Conservation (phyloP, 2,329 filamentous ascomycete genomes). For the Plenodomus tracheiphilus region DNA sequence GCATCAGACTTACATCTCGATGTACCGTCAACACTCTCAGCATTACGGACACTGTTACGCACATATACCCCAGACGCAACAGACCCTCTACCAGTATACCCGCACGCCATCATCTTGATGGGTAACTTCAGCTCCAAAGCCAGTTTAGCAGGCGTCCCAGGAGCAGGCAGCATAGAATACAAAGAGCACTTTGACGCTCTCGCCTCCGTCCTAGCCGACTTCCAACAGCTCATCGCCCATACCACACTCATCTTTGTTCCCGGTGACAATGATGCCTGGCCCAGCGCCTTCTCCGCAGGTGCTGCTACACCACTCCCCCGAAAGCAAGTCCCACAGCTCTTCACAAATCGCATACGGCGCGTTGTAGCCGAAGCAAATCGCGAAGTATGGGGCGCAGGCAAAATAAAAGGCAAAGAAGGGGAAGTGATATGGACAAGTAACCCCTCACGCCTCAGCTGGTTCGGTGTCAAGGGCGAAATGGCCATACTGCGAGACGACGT, state of each 20-base stretch:
- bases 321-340: constrained; percentile 78
- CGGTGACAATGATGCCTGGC: constrained; percentile 97
- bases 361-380: constrained; percentile 78
- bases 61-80: constrained; percentile 63
- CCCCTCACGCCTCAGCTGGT: constrained; percentile 78
- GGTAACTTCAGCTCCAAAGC: constrained; percentile 76
- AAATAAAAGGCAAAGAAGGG: constrained; percentile 58
- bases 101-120: constrained; percentile 78
- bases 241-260: constrained; percentile 92
- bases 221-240: constrained; percentile 74
- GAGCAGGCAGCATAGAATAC: constrained; percentile 86
- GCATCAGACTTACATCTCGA: constrained; percentile 87
- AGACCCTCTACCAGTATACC: constrained; percentile 64
- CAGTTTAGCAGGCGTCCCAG: constrained; percentile 64
- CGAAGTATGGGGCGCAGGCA: constrained; percentile 58
- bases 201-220: constrained; percentile 80
- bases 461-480: constrained; percentile 86
- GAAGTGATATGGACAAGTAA: constrained; percentile 89
- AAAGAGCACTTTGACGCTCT: constrained; percentile 94
- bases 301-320: constrained; percentile 71
- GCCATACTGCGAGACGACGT: constrained; percentile 88
- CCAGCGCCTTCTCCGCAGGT: constrained; percentile 78
- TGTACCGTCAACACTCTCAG: constrained; percentile 76
- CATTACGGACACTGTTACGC: constrained; percentile 76
- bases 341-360: constrained; percentile 82